Evolutionary conservation across 257 asterid genomes (phyloP), one percentile per base, ranked within the genome.

Genomic region (Nicotiana sylvestris): DNA sequence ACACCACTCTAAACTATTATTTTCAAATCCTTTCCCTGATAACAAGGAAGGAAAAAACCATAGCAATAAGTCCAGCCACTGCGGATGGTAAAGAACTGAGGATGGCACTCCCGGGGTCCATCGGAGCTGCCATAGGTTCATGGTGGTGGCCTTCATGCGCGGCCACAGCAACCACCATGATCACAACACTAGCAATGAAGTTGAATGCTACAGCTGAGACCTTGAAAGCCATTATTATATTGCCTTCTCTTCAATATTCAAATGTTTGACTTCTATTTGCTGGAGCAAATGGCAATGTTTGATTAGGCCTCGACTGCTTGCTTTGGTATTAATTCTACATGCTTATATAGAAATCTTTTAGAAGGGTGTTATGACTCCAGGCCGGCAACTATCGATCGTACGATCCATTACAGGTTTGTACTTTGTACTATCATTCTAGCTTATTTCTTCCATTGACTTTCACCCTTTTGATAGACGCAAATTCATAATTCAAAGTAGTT

Each of bases 111-210:
- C 69, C 55, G 1, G 72, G 39, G 4, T 21, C 82, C 35, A n/a
- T 58, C 2, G 82, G 66, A 58, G 70, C 35, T 43, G 78, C 29
- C 58, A 18, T 46, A 10, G 76, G 83, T 33, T 18, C 76, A 60
- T 60, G 82, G 33, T 60, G 51, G 57, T 60, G 72, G 43, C 82
- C 82, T 18, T 78, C 69, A 60, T 78, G 82, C 58, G 82, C 72
- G 11, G 57, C 82, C 55, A 60, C 82, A 37, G 57, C 3, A 46
- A 15, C 58, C 82, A 78, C 25, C 82, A 58, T 21, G 35, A 61
- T 78, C 72, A 61, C 82, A 78, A 78, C 55, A 37, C 66, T 33
- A 35, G 70, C 60, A 39, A 78, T 33, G 21, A 61, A 72, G 9
- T 69, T 69, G 32, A 39, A 39, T 32, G 49, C 66, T n/a, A 32